Evolutionary conservation across 306 rosid genomes (phyloP).

Genomic region (Lablab purpureus): DNA sequence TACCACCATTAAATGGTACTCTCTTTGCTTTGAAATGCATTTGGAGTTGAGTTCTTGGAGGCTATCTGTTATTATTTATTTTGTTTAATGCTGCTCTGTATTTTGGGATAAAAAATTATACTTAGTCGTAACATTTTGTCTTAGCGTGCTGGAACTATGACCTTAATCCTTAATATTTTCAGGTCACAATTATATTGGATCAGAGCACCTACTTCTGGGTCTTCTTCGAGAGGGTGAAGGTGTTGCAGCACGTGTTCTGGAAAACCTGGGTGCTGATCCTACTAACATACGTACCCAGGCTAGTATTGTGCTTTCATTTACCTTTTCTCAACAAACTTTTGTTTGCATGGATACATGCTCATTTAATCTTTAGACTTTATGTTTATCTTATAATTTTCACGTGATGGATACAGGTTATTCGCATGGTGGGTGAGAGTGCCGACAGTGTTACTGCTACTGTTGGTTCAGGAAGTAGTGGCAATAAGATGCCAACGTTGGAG

Average conservation of each 20-base stretch:
- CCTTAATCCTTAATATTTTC: constrained; percentile 41
- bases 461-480: constrained; percentile 87
- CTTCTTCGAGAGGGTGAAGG: constrained; percentile 99
- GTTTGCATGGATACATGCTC: neutral
- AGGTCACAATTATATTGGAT: constrained; percentile 98
- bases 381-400: constrained; percentile 13
- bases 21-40: constrained; percentile 21
- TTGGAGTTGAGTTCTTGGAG: constrained; percentile 23
- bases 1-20: constrained; percentile 14
- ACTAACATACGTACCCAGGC: constrained; percentile 97
- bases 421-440: constrained; percentile 99
- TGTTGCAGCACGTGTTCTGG: constrained; percentile 99
- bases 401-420: constrained; percentile 77
- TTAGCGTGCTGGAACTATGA: constrained; percentile 24
- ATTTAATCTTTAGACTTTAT: no score
- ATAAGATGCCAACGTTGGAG: constrained; percentile 97
- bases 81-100: neutral
- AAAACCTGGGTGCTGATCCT: constrained; percentile 95
- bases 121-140: neutral
- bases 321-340: neutral
- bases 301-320: constrained; percentile 43
- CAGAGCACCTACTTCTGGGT: constrained; percentile 98
- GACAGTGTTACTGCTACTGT: constrained; percentile 92
- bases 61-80: neutral
- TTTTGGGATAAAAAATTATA: neutral